Percentiles rank a stretch among this genome's conserved stretches.
These are phyloP conservation scores for Mesotaenium endlicherianum DNA, from an alignment of 139 green algal genomes.

Conservation along the genomic window DNA sequence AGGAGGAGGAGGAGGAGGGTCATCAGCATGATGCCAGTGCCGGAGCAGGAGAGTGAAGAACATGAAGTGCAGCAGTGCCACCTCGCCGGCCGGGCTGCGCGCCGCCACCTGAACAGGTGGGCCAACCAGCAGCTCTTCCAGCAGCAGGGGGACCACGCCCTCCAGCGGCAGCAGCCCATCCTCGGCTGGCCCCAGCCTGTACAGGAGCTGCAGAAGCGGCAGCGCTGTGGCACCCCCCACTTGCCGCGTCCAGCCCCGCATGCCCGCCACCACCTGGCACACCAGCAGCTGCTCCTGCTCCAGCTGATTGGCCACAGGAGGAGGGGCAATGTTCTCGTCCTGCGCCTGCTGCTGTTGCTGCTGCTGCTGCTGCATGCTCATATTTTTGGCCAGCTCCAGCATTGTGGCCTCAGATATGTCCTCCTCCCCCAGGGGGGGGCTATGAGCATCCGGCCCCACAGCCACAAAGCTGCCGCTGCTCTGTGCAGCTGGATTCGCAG, in stretches of 20 bases:
- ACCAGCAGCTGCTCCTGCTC: neutral
- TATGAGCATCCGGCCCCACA: neutral
- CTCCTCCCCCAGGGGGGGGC: neutral
- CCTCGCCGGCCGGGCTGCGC: conserved; percentile 4
- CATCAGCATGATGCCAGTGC: conserved; percentile 2
- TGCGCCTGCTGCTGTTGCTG: neutral
- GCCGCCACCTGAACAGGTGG: neutral
- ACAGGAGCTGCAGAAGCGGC: conserved; percentile 29
- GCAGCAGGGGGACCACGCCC: conserved; percentile 2
- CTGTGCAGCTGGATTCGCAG: too few species aligned
- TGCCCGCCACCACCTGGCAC: neutral
- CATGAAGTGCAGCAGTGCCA: conserved; percentile 36
- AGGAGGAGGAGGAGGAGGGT: too few species aligned
- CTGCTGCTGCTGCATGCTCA: conserved; percentile 15
- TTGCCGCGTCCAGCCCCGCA: conserved; percentile 10
- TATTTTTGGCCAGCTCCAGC: conserved; percentile 9
- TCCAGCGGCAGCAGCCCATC: conserved; percentile 27
- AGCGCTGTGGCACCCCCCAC: neutral
- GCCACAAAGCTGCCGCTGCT: too few species aligned
- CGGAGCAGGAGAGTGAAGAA: conserved; percentile 30
- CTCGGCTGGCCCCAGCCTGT: conserved; percentile 9
- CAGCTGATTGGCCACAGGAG: too few species aligned
- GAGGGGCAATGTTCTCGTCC: too few species aligned
- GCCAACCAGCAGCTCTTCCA: conserved; percentile 19
- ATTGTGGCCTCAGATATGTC: conserved; percentile 27